Conservation (phyloP, 2,329 filamentous ascomycete species). For the Fusarium vanettenii region DNA sequence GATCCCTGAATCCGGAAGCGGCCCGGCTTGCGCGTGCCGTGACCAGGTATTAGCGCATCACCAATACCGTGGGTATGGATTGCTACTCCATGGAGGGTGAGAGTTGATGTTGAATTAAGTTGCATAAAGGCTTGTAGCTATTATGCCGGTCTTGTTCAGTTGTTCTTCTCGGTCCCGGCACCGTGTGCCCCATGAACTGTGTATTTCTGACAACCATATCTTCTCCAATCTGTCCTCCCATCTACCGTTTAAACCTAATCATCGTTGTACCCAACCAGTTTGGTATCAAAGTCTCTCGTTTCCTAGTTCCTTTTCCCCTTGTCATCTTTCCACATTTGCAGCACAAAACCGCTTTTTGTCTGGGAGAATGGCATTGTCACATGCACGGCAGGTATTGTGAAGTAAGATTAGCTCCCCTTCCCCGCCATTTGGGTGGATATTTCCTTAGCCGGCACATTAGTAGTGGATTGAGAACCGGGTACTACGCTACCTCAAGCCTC, state of each 20-base stretch:
- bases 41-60: neutral
- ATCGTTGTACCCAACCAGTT: neutral
- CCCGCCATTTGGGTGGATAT: neutral
- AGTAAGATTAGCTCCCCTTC: neutral
- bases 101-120: neutral
- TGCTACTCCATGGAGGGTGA: neutral
- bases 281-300: neutral
- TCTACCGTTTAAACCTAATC: neutral
- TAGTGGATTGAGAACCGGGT: neutral
- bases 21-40: neutral
- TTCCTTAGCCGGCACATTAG: neutral
- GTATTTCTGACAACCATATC: neutral
- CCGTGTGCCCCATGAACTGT: neutral
- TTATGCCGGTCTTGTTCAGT: neutral
- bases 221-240: neutral
- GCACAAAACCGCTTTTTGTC: neutral
- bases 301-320: neutral
- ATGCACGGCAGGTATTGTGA: neutral
- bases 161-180: neutral
- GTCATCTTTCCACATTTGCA: neutral
- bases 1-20: neutral
- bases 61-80: neutral
- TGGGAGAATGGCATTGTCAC: neutral
- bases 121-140: neutral
- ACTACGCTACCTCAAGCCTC: neutral